A percentile compares a stretch with the other conserved stretches of the same genome.
Evolutionary conservation across 2,329 filamentous ascomycete species (phyloP).

Genomic region (Cytospora piceicola): DNA sequence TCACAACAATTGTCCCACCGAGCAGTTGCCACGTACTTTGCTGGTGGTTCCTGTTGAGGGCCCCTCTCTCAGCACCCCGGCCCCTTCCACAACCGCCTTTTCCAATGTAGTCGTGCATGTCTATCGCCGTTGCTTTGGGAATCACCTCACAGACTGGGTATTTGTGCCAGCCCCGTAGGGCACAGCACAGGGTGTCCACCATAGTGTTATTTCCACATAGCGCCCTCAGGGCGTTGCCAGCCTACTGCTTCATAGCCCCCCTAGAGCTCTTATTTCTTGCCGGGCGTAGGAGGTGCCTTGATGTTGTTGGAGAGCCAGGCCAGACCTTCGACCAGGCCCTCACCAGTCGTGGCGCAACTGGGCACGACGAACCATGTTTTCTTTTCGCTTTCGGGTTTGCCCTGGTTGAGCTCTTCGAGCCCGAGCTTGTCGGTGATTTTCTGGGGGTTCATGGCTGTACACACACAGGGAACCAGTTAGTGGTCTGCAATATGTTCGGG

Average conservation of each 20-base stretch:
- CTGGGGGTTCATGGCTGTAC: conserved; percentile 75
- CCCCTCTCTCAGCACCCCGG: background rate
- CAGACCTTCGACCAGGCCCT: conserved; percentile 79
- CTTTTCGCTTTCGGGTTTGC: conserved; percentile 40
- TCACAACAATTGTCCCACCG: too few species aligned
- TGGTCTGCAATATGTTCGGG: conserved; percentile 18
- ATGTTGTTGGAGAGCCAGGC: conserved; percentile 86
- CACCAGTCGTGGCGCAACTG: conserved; percentile 79
- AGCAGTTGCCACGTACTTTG: too few species aligned
- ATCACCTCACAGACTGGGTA: background rate
- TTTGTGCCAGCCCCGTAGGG: background rate
- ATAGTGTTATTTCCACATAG: background rate
- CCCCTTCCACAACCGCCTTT: background rate
- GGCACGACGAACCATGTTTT: conserved; percentile 86
- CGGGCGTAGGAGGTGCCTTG: conserved; percentile 63
- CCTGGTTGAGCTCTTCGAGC: conserved; percentile 71
- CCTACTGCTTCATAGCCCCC: background rate
- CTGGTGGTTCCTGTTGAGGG: background rate
- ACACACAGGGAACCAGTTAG: background rate
- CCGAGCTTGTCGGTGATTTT: conserved; percentile 80
- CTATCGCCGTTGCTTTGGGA: background rate
- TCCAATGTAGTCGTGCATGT: background rate
- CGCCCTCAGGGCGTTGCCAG: background rate
- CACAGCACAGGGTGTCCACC: background rate
- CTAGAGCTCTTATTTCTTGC: conserved; percentile 54